Evolutionary conservation across 1,284 basidiomycete species (phyloP).

Genomic region (Cryptococcus floricola): DNA sequence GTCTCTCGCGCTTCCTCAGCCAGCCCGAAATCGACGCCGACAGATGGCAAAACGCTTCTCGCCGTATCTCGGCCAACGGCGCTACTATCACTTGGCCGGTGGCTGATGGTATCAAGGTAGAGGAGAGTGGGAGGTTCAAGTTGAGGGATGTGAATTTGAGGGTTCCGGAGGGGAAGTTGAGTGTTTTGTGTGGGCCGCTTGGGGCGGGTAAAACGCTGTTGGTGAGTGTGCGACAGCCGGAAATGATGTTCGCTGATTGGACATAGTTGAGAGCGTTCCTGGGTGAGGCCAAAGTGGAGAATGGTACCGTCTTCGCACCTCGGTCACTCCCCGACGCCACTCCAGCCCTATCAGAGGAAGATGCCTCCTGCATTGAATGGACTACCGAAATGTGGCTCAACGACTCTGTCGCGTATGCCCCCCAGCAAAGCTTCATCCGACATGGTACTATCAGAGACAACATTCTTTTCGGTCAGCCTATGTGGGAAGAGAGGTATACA

Average conservation of each 20-base stretch:
- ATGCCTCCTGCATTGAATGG: slow-evolving; percentile 13
- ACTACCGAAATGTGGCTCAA: slow-evolving; percentile 34
- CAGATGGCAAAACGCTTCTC: slow-evolving; percentile 9
- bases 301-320: slow-evolving; percentile 27
- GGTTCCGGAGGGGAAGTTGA: slow-evolving; percentile 34
- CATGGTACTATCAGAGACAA: slow-evolving; percentile 48
- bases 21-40: slow-evolving; percentile 32
- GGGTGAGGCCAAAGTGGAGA: slow-evolving; percentile 35
- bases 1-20: slow-evolving; percentile 37
- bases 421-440: slow-evolving; percentile 47
- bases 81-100: slow-evolving; percentile 42
- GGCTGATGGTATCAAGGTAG: slow-evolving; percentile 6
- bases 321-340: slow-evolving; percentile 27
- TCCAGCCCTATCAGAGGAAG: slow-evolving; percentile 18
- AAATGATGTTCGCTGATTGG: background rate
- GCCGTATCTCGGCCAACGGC: slow-evolving; percentile 22
- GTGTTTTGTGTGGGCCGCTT: slow-evolving; percentile 45
- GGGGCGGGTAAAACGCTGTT: slow-evolving; percentile 48
- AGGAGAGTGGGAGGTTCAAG: slow-evolving; percentile 16
- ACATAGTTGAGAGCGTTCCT: slow-evolving; percentile 40
- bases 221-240: slow-evolving; percentile 18
- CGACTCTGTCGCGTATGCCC: slow-evolving; percentile 42
- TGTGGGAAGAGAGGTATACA: slow-evolving; percentile 42
- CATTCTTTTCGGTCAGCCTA: slow-evolving; percentile 49
- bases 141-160: slow-evolving; percentile 29